A percentile compares a stretch with the other conserved stretches of the same genome.
phyloP scores from a whole-genome alignment of 768 basidiomycete genomes.

The Termitomyces sp. region DNA sequence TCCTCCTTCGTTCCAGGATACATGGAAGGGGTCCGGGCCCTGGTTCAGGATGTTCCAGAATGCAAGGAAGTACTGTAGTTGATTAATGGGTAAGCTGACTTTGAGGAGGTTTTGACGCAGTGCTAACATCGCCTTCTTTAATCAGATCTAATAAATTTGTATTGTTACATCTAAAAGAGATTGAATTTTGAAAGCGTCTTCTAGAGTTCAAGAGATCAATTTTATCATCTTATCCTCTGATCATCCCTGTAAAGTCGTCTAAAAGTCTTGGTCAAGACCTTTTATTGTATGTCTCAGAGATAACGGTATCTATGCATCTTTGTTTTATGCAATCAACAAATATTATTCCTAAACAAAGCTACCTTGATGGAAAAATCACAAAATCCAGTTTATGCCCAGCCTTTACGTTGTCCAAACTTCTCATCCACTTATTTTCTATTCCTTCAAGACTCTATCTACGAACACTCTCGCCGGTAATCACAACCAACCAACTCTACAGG shows the following conservation, averaged over 20 bases:
- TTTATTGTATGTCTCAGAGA: no score
- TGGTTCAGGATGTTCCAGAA: constrained; percentile 97
- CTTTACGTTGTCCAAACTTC: no score
- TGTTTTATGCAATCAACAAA: not conserved
- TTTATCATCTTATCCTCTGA: not conserved
- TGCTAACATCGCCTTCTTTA: not conserved
- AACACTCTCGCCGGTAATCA: no score
- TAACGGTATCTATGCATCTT: no score
- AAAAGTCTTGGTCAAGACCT: no score
- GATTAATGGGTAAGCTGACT: not conserved
- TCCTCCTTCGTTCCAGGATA: constrained; percentile 46
- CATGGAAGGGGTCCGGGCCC: constrained; percentile 77
- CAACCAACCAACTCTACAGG: no score
- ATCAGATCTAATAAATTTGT: not conserved
- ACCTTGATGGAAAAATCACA: no score
- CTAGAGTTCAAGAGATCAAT: not conserved
- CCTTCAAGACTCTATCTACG: no score
- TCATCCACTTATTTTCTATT: no score
- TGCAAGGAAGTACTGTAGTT: constrained; percentile 64
- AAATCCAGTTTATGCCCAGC: no score
- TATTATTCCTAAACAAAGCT: not conserved
- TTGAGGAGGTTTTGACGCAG: not conserved
- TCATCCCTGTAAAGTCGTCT: not conserved
- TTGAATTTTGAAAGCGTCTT: not conserved
- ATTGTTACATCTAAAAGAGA: not conserved